These are phyloP conservation scores for Colletotrichum musicola DNA, from an alignment of 2,329 filamentous ascomycete genomes.

Conservation along the genomic window DNA sequence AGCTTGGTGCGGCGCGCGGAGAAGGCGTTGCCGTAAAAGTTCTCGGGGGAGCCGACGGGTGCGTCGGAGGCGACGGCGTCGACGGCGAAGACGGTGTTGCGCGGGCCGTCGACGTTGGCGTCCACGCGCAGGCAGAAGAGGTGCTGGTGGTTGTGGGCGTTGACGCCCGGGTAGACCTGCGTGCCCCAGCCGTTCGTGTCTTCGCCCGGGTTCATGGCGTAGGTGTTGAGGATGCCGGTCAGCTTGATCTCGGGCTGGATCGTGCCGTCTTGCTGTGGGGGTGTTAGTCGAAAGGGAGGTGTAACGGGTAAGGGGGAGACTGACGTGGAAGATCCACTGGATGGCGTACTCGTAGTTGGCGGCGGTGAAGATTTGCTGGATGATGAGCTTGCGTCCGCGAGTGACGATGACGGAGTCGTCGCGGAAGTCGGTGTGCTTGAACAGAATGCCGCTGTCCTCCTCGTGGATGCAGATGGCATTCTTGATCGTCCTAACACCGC, in stretches of 20 bases:
- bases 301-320: not conserved
- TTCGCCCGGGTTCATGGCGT: conserved; percentile 82
- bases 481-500: conserved; percentile 84
- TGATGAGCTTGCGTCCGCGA: conserved; percentile 84
- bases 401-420: conserved; percentile 91
- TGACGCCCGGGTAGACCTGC: conserved; percentile 89
- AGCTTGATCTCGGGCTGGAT: conserved; percentile 93
- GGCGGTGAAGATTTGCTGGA: conserved; percentile 94
- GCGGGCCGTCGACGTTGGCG: conserved; percentile 85
- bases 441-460: conserved; percentile 90
- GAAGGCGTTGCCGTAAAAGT: conserved; percentile 92
- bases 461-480: conserved; percentile 97
- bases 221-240: conserved; percentile 94
- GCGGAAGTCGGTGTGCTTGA: conserved; percentile 95
- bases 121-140: conserved; percentile 92
- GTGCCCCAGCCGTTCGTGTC: conserved; percentile 91
- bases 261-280: conserved; percentile 79
- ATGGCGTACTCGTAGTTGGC: conserved; percentile 92
- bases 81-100: conserved; percentile 87
- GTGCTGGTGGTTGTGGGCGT: conserved; percentile 96
- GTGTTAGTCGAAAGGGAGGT: conserved; percentile 40
- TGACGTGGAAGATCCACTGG: conserved; percentile 82
- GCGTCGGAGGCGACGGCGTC: conserved; percentile 80
- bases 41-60: conserved; percentile 83
- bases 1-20: conserved; percentile 87